Conservation (phyloP, 352 stramenopile genomes). For the Phytopythium oedochilum region DNA sequence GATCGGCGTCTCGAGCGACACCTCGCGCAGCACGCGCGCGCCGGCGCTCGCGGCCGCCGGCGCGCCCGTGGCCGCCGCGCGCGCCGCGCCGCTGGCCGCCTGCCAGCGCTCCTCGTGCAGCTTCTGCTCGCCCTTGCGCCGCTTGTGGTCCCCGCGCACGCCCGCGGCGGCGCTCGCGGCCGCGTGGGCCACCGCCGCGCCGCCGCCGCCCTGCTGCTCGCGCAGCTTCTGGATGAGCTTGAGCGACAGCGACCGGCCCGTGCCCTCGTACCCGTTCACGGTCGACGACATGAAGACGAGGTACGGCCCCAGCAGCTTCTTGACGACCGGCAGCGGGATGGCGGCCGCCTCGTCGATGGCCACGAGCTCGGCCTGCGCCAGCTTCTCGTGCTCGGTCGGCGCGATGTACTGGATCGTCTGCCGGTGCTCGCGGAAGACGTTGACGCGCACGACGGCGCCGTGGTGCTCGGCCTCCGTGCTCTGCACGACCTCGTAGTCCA, state of each 20-base stretch:
- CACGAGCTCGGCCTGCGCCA: constrained; percentile 97
- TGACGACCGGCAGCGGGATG: constrained; percentile 98
- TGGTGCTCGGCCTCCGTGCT: constrained; percentile 85
- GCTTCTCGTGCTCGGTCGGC: constrained; percentile 94
- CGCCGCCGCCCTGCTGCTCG: constrained; percentile 87
- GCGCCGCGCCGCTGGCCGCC: constrained; percentile 85
- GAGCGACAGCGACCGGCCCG: constrained; percentile 96
- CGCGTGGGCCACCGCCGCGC: constrained; percentile 44
- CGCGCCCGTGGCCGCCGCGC: constrained; percentile 33
- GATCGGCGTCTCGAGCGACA: constrained; percentile 97
- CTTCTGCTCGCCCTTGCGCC: constrained; percentile 94
- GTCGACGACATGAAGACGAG: constrained; percentile 99
- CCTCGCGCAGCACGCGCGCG: constrained; percentile 88
- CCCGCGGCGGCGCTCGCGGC: constrained; percentile 45
- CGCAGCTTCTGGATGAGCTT: constrained; percentile 99
- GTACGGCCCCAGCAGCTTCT: constrained; percentile 94
- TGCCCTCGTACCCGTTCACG: constrained; percentile 99
- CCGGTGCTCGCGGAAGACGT: constrained; percentile 96
- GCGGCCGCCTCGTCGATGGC: constrained; percentile 99
- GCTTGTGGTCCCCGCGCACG: constrained; percentile 88
- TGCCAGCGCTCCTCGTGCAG: constrained; percentile 97
- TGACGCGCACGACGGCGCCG: constrained; percentile 92
- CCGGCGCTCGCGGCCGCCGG: constrained; percentile 27
- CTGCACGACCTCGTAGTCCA: constrained; percentile 96
- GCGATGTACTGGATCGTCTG: constrained; percentile 98